Evolutionary conservation across 208 protist species (phyloP).

Genomic region (Novymonas esmeraldas): DNA sequence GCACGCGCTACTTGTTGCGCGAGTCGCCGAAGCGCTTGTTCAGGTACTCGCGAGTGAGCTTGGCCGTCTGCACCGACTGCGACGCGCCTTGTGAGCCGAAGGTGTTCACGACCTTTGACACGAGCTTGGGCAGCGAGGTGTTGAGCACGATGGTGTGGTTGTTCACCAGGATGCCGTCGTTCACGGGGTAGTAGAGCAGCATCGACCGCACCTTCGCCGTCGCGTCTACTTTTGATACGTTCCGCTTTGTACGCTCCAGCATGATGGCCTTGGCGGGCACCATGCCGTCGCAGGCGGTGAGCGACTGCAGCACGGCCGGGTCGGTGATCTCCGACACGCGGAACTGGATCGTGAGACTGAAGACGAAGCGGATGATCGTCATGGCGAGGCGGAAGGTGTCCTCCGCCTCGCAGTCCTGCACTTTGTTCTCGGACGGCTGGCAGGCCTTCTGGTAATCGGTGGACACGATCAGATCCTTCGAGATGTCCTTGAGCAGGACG

Average conservation of each 20-base stretch:
- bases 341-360: conserved; percentile 88
- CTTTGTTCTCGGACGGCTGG: conserved; percentile 72
- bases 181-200: conserved; percentile 88
- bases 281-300: conserved; percentile 73
- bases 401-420: conserved; percentile 51
- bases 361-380: conserved; percentile 82
- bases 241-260: conserved; percentile 88
- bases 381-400: conserved; percentile 83
- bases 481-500: conserved; percentile 54
- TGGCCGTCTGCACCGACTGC: conserved; percentile 74
- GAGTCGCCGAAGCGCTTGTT: conserved; percentile 62
- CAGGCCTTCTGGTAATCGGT: conserved; percentile 84
- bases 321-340: conserved; percentile 84
- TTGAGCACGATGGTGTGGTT: conserved; percentile 88
- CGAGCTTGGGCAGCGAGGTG: conserved; percentile 75
- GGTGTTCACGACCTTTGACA: conserved; percentile 79
- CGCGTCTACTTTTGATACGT: conserved; percentile 75
- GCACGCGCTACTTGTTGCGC: conserved; percentile 27
- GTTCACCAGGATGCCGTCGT: conserved; percentile 80
- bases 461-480: conserved; percentile 64
- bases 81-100: conserved; percentile 79
- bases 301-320: conserved; percentile 44
- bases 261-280: conserved; percentile 75
- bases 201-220: conserved; percentile 89
- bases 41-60: conserved; percentile 81